These are phyloP conservation scores for Filosporella fistucella DNA, from an alignment of 495 filamentous ascomycete genomes.

Conservation along the genomic window DNA sequence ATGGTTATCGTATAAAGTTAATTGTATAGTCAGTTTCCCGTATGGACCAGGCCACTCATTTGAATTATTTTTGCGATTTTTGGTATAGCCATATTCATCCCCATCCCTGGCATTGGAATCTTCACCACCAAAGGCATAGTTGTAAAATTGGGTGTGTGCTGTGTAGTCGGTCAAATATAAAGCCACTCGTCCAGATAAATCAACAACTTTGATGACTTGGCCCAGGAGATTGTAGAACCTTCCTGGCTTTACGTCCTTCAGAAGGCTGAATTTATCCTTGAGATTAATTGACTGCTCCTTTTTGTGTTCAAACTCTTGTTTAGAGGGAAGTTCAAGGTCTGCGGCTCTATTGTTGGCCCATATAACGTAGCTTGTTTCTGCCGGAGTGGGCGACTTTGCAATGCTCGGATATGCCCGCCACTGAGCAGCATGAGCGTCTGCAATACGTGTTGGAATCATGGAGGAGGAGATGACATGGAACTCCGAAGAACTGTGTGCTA, in stretches of 20 bases:
- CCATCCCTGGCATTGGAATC: constrained; percentile 38
- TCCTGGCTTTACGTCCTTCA: constrained; percentile 54
- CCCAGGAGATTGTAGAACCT: constrained; percentile 66
- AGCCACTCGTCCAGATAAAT: constrained; percentile 41
- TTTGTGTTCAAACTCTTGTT: constrained; percentile 39
- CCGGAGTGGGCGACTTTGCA: neutral
- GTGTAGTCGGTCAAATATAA: constrained; percentile 90
- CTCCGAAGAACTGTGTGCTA: constrained; percentile 25
- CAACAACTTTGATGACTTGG: constrained; percentile 67
- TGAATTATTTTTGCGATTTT: constrained; percentile 18
- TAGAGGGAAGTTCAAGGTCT: constrained; percentile 36
- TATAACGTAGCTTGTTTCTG: constrained; percentile 31
- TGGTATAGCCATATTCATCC: constrained; percentile 43
- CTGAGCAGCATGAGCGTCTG: neutral
- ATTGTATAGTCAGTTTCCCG: constrained; percentile 66
- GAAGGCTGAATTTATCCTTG: constrained; percentile 54
- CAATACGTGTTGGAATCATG: constrained; percentile 35
- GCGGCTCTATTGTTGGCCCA: constrained; percentile 34
- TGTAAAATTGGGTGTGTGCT: constrained; percentile 52
- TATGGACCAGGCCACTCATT: constrained; percentile 71
- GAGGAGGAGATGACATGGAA: constrained; percentile 34
- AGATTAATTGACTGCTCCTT: constrained; percentile 31
- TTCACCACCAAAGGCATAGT: constrained; percentile 44
- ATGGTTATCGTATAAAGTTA: constrained; percentile 71
- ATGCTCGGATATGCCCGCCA: constrained; percentile 12